Evolutionary conservation across 495 filamentous ascomycete species (phyloP).

Genomic region (Amorphotheca resinae): DNA sequence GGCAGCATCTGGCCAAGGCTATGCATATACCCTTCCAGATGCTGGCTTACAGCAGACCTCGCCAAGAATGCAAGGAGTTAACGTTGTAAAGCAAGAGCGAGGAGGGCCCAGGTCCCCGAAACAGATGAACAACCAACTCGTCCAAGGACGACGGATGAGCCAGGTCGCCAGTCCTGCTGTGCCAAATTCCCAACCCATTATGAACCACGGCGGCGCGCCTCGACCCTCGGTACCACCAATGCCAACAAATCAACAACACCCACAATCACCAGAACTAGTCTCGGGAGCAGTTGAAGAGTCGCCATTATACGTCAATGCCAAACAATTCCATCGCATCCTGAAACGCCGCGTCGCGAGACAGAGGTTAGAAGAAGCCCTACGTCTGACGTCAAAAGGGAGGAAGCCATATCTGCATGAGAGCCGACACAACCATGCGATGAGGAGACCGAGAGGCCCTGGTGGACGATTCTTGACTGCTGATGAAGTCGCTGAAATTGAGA

Average conservation of each 20-base stretch:
- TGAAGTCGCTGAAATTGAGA: constrained; percentile 86
- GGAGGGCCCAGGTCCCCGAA: constrained; percentile 45
- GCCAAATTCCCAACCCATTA: constrained; percentile 41
- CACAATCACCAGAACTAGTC: constrained; percentile 73
- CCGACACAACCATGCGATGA: constrained; percentile 98
- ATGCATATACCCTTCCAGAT: constrained; percentile 42
- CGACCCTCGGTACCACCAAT: constrained; percentile 36
- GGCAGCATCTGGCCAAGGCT: constrained; percentile 51
- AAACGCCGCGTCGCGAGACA: constrained; percentile 90
- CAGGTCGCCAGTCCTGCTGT: constrained; percentile 52
- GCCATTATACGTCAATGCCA: constrained; percentile 94
- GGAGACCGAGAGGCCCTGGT: constrained; percentile 87
- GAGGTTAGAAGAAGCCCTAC: constrained; percentile 80
- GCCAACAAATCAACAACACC: constrained; percentile 35
- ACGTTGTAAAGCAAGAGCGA: constrained; percentile 44
- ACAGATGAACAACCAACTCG: constrained; percentile 38
- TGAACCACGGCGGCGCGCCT: constrained; percentile 36
- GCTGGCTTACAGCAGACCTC: constrained; percentile 43
- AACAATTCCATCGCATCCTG: constrained; percentile 95
- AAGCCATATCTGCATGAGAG: constrained; percentile 98
- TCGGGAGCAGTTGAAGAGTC: constrained; percentile 77
- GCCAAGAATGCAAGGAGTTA: constrained; percentile 38
- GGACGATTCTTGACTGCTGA: constrained; percentile 97
- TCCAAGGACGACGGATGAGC: constrained; percentile 44
- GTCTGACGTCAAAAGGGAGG: constrained; percentile 85